Base-by-base conservation (phyloP, 805 yeast species). In the Starmera pachycereana region DNA sequence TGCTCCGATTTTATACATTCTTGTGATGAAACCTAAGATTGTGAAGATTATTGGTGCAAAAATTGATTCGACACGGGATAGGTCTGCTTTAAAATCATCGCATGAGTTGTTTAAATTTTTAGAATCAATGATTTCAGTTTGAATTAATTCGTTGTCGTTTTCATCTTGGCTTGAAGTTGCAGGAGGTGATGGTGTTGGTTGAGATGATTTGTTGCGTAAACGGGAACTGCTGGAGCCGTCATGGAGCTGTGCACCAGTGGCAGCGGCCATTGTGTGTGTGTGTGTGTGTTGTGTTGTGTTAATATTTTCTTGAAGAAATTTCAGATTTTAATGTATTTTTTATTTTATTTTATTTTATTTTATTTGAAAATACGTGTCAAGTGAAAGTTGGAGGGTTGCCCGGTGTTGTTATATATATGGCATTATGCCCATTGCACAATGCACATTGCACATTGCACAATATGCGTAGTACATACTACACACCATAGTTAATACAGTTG, bases 1-100 rank as follows among this genome's bases (percentile, higher is more conserved):
- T 41, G 72, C 67, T 40, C 84, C 82, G 49, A 90, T 81, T 45
- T 72, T 68, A 64, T 84, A 79, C 60, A 88, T 75, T 51, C 97
- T 75, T 33, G 86, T 71, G 45, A 71, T 72, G 51, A 89, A 82
- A 9, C 92, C 78, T 14, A 81, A 47, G 2, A 71, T 43, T 1
- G 96, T 88, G 54, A 89, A 71, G 18, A 78, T 36, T 4, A 81
- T 50, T n/a, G 88, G 82, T 29, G 76, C 78, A 39, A 75, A 51
- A 47, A 69, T 54, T 4, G 49, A 38, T 44, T 54, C 59, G 1
- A 51, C 53, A 12, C 42, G 38, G 1, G 39, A 37, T 4, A 51
- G 37, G 8, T 56, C 53, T 8, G 47, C 35, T 19, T 45, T 38
- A n/a, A 51, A 40, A 35, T 49, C 54, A 6, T 43, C 47, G 32